Evolutionary conservation across 176 grass and related monocot species (phyloP), one percentile per base, ranked within the genome.

Genomic region (Chloris gayana): DNA sequence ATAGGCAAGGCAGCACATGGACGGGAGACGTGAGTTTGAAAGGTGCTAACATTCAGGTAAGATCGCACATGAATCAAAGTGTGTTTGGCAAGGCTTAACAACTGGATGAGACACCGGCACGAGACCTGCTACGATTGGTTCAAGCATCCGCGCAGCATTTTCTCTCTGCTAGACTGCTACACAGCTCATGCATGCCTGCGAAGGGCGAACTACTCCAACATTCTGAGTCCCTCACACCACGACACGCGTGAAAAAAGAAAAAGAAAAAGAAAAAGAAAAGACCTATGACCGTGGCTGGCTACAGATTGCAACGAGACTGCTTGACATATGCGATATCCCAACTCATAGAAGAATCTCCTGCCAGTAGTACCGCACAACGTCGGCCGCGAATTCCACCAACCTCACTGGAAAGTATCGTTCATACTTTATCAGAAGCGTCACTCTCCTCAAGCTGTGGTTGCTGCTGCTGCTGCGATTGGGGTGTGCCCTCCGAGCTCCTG

Each of bases 351-450:
- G 64, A 37, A 37, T 37, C 3, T 37, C 35, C 3, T 37, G 35
- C 35, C 35, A 69, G 25, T 27, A 27, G 3, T 5, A 27, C 62
- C 46, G 9, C 32, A 39, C 37, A n/a, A 10, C 5, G 61, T 7
- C 27, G 38, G 11, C 57, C 11, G 25, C 9, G 46, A 73, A 79
- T 69, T 80, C 50, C 62, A 81, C 38, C 47, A 75, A 49, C 39
- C 30, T 61, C 58, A 31, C 38, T 21, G 14, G 14, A 56, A 12
- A 26, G 6, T 39, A 18, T 59, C 22, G 14, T 21, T 89, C 76
- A 97, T 72, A 88, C 93, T 88, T 97, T 85, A 45, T 90, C 93
- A 14, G 83, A 85, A 47, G 82, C 85, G 59, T 88, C 67, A 50
- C 86, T 67, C 32, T 85, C 44, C 44, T 74, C 15, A 9, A 15